These are phyloP conservation scores for Bremia lactucae DNA, from an alignment of 352 stramenopile genomes.

Conservation along the genomic window DNA sequence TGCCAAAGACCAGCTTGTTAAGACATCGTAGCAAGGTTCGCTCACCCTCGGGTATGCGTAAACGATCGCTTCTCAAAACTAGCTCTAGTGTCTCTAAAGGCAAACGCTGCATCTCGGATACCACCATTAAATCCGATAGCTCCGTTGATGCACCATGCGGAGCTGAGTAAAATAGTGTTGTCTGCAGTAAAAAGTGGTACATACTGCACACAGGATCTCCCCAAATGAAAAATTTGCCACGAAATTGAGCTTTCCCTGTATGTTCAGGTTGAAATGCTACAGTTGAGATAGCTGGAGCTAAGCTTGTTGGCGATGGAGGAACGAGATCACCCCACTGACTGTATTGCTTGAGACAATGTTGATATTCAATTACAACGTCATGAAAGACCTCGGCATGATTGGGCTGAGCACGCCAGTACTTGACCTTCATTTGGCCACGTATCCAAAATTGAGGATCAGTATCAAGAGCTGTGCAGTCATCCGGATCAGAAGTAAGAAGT, in stretches of 20 bases:
- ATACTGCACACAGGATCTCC: slow-evolving; percentile 49
- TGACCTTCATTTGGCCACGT: slow-evolving; percentile 27
- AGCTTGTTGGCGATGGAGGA: slow-evolving; percentile 7
- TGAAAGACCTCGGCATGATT: slow-evolving; percentile 7
- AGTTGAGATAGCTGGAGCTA: slow-evolving; percentile 2
- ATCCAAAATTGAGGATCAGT: slow-evolving; percentile 25
- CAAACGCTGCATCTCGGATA: slow-evolving; percentile 32
- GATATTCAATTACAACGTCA: slow-evolving; percentile 24
- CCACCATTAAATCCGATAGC: slow-evolving; percentile 19
- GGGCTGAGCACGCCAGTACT: slow-evolving; percentile 17
- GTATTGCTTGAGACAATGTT: slow-evolving; percentile 23
- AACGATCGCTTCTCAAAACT: slow-evolving; percentile 46
- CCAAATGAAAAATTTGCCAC: slow-evolving; percentile 37
- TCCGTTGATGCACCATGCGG: slow-evolving; percentile 18
- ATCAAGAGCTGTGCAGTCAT: slow-evolving; percentile 6
- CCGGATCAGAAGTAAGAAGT: slow-evolving; percentile 4
- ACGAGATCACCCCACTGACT: slow-evolving; percentile 23
- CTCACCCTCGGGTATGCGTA: slow-evolving; percentile 45
- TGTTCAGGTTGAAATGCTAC: slow-evolving; percentile 9
- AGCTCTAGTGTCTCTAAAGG: slow-evolving; percentile 52
- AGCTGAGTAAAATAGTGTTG: slow-evolving; percentile 49
- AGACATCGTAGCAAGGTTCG: slow-evolving; percentile 34
- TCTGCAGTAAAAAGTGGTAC: slow-evolving; percentile 56
- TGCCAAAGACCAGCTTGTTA: slow-evolving; percentile 33
- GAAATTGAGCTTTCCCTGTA: slow-evolving; percentile 13